Percentiles rank a stretch among this genome's conserved stretches.
phyloP scores from a whole-genome alignment of 2,329 filamentous ascomycete species.

The Geosmithia putterillii region DNA sequence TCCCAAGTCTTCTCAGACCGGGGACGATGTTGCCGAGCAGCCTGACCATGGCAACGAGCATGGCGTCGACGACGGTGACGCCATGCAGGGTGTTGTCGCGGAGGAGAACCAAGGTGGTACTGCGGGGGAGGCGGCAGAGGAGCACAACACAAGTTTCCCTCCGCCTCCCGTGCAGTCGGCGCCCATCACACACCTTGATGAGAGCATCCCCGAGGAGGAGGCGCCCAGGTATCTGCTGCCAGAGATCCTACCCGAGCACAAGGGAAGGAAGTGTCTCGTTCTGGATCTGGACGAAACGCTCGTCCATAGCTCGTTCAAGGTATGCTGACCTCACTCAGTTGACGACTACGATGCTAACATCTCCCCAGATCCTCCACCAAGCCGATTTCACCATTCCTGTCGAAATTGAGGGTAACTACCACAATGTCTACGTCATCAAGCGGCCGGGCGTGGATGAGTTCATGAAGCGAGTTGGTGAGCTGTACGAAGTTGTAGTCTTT shows the following conservation, averaged over 20 bases:
- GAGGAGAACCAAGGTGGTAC: too few species aligned
- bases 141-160: slow-evolving; percentile 27
- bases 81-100: slow-evolving; percentile 53
- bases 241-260: slow-evolving; percentile 66
- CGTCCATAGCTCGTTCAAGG: slow-evolving; percentile 98
- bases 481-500: slow-evolving; percentile 98
- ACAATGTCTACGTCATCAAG: slow-evolving; percentile 99
- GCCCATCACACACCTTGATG: slow-evolving; percentile 26
- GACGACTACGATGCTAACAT: slow-evolving; percentile 3
- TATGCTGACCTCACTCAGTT: slow-evolving; percentile 22
- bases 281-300: slow-evolving; percentile 93
- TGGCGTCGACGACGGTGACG: slow-evolving; percentile 43
- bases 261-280: slow-evolving; percentile 86
- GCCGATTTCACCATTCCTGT: slow-evolving; percentile 98
- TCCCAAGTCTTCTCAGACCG: slow-evolving; percentile 16
- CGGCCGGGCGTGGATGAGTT: slow-evolving; percentile 97
- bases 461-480: slow-evolving; percentile 94
- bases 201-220: slow-evolving; percentile 27
- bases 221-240: slow-evolving; percentile 61
- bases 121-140: slow-evolving; percentile 22
- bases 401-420: slow-evolving; percentile 96
- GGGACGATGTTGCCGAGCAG: slow-evolving; percentile 11
- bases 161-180: slow-evolving; percentile 27
- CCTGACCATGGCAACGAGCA: slow-evolving; percentile 13
- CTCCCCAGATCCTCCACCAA: slow-evolving; percentile 75